These are phyloP conservation scores for Lecanosticta acicola DNA, from an alignment of 2,329 filamentous ascomycete genomes.

Conservation along the genomic window DNA sequence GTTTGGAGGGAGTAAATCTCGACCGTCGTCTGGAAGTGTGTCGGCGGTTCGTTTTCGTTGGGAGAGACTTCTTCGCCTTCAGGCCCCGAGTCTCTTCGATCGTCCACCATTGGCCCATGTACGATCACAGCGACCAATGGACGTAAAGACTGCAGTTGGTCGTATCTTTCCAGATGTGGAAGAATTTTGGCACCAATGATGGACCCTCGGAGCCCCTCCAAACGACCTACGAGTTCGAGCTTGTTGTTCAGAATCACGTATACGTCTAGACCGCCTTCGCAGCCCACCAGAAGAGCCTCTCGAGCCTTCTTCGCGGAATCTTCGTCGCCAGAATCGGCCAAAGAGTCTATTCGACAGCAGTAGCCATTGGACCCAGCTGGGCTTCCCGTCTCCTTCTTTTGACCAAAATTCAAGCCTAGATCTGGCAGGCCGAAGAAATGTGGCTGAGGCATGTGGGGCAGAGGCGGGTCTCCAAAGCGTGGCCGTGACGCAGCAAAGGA, in stretches of 20 bases:
- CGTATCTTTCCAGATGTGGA: constrained; percentile 55
- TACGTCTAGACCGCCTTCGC: constrained; percentile 73
- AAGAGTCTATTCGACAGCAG: constrained; percentile 73
- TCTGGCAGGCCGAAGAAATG: constrained; percentile 33
- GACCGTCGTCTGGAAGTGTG: constrained; percentile 77
- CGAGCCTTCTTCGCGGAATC: constrained; percentile 44
- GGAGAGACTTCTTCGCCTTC: constrained; percentile 31
- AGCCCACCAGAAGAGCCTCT: constrained; percentile 69
- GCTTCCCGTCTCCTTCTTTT: constrained; percentile 32
- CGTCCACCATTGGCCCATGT: constrained; percentile 65
- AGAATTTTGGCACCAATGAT: constrained; percentile 79
- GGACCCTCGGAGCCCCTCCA: constrained; percentile 72
- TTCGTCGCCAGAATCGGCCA: constrained; percentile 47
- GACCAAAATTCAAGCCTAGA: constrained; percentile 24
- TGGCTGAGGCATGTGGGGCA: constrained; percentile 33
- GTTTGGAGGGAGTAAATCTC: constrained; percentile 81
- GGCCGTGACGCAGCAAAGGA: constrained; percentile 19
- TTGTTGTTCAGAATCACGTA: constrained; percentile 67
- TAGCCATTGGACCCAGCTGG: constrained; percentile 53
- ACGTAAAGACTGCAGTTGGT: constrained; percentile 51
- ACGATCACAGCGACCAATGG: constrained; percentile 75
- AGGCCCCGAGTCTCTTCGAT: constrained; percentile 25
- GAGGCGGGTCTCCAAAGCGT: constrained; percentile 27
- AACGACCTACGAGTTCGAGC: constrained; percentile 60
- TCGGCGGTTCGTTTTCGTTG: constrained; percentile 34